These are phyloP conservation scores for Phellopilus nigrolimitatus DNA, from an alignment of 1,284 basidiomycete species.

Conservation along the genomic window DNA sequence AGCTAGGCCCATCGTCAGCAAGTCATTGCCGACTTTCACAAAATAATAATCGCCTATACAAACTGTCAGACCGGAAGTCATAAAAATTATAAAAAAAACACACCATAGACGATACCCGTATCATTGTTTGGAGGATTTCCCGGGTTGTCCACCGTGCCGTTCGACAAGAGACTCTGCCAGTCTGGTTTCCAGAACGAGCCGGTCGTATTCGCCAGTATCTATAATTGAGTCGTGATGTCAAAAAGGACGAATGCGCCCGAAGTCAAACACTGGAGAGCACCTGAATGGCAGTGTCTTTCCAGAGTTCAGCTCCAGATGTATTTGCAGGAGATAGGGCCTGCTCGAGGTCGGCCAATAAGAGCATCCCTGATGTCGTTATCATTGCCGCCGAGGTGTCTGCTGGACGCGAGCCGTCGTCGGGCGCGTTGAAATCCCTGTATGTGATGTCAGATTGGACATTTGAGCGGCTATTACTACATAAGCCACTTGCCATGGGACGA, in stretches of 20 bases:
- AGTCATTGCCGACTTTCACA: conserved; percentile 25
- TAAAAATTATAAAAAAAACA: too few species aligned
- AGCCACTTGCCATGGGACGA: conserved; percentile 54
- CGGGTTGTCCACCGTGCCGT: conserved; percentile 61
- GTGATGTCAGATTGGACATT: not conserved
- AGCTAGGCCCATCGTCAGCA: conserved; percentile 5
- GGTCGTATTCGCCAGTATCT: conserved; percentile 51
- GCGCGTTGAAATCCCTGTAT: conserved; percentile 38
- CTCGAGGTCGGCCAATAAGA: conserved; percentile 55
- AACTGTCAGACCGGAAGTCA: not conserved
- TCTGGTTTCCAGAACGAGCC: conserved; percentile 49
- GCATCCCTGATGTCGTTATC: conserved; percentile 51
- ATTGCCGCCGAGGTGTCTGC: conserved; percentile 66
- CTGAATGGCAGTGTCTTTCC: conserved; percentile 45
- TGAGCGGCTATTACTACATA: not conserved
- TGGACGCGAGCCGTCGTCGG: conserved; percentile 45
- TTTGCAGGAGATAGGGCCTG: conserved; percentile 30
- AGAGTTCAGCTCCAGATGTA: conserved; percentile 35
- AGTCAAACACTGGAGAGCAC: conserved; percentile 26
- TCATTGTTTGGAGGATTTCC: conserved; percentile 43
- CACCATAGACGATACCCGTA: conserved; percentile 64
- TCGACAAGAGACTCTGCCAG: conserved; percentile 61
- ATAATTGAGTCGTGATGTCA: not conserved
- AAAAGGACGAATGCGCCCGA: not conserved
- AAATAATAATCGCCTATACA: conserved; percentile 39